Evolutionary conservation across 257 asterid genomes (phyloP).

Genomic region (Solanum clarkiae): DNA sequence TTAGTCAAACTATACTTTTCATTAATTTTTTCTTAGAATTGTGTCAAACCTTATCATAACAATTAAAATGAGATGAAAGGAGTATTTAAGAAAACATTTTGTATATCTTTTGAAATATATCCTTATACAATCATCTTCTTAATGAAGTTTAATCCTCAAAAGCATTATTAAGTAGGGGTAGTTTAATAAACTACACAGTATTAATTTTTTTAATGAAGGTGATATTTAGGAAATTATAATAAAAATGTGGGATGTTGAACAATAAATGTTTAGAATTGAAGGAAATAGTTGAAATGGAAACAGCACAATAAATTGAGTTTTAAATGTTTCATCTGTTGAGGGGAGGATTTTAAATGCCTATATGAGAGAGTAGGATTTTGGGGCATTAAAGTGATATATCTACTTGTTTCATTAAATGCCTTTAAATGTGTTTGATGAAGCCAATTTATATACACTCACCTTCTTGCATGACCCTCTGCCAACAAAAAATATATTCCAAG

Average conservation of each 20-base stretch:
- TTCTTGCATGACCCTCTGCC: conserved; percentile 15
- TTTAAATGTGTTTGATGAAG: conserved; percentile 22
- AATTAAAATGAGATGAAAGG: too few species aligned
- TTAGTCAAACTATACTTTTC: too few species aligned
- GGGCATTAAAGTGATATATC: conserved; percentile 42
- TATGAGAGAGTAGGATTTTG: conserved; percentile 23
- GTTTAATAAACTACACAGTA: background rate
- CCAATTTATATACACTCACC: conserved; percentile 6
- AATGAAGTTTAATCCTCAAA: background rate
- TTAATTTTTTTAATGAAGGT: too few species aligned
- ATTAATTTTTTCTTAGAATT: too few species aligned
- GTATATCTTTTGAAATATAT: background rate
- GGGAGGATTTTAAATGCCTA: conserved; percentile 20
- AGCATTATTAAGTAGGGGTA: background rate
- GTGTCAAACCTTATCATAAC: too few species aligned
- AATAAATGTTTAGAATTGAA: background rate
- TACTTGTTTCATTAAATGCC: conserved; percentile 42
- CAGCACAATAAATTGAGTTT: conserved; percentile 19
- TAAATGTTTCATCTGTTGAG: conserved; percentile 10
- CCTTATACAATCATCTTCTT: background rate
- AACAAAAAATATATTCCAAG: background rate
- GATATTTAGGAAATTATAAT: too few species aligned
- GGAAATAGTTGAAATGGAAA: background rate
- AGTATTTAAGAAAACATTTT: too few species aligned
- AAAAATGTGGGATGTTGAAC: background rate